Base-by-base conservation (phyloP, 306 rosid genomes). In the Dryas alaskensis region DNA sequence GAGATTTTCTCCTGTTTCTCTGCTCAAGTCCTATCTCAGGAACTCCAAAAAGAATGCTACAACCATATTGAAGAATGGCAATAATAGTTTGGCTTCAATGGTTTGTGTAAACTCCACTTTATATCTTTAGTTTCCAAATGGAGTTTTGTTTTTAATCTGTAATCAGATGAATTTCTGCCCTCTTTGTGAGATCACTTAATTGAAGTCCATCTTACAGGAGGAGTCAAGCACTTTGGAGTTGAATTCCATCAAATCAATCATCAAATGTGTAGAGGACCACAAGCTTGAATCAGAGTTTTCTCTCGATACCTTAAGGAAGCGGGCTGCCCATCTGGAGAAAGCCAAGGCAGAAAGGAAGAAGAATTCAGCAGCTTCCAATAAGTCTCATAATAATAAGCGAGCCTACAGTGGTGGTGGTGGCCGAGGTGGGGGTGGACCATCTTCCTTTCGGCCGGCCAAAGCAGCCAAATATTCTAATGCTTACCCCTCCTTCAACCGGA, bases 211-310 rank as follows among this genome's bases (percentile, higher is more conserved):
- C 70, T 76, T 83, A 47, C 85, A 91, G 97, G 95, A 91, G 59
- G 91, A 87, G 60, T 83, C 92, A 0, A 86, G 53, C 80, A 83
- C 84, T 71, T 54, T 75, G 69, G 97, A 91, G 81, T 78, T 89
- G 76, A 82, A 83, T 80, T 87, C 88, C 55, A 74, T 87, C 10
- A 89, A 65, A 86, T 85, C 92, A 72, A 73, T 85, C 43, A 84
- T 91, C 79, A 91, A 81, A 86, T 91, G 97, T 60, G 90, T 89
- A 61, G 97, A 91, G 80, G 97, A 91, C 85, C 89, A 84, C 89
- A 91, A 91, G 74, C 88, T 91, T 40, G 92, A 91, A 78, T 84
- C 91, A 42, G 92, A 87, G 69, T 91, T 89, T 62, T 73, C 79
- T 69, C 80, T 89, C 44, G 89, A 87, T 39, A 75, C 64, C 79